A percentile compares a stretch with the other conserved stretches of the same genome.
phyloP scores from a whole-genome alignment of 176 grass and related monocot genomes.

The Rhynchospora pubera region DNA sequence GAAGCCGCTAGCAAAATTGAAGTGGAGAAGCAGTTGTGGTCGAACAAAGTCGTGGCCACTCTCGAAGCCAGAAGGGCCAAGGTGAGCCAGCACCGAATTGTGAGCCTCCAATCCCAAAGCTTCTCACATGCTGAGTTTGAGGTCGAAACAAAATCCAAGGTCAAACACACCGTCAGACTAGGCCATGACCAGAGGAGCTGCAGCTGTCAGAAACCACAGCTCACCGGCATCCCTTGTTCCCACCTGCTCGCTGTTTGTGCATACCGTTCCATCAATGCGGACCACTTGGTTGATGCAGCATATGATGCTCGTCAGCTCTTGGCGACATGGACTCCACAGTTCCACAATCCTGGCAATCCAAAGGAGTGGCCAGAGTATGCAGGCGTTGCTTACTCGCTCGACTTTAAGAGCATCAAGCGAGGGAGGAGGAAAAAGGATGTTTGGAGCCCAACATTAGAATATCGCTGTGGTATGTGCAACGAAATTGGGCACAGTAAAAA shows the following conservation, averaged over 20 bases:
- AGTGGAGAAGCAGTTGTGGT: background rate
- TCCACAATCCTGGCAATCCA: background rate
- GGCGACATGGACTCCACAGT: background rate
- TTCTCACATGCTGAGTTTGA: background rate
- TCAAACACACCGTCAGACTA: background rate
- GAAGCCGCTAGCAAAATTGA: conserved; percentile 5
- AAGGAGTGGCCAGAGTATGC: conserved; percentile 3
- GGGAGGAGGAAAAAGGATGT: conserved; percentile 6
- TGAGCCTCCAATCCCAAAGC: background rate
- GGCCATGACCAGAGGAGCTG: conserved; percentile 6
- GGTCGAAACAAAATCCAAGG: conserved; percentile 1
- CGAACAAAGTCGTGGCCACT: background rate
- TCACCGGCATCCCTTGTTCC: conserved; percentile 13
- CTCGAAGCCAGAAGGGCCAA: background rate
- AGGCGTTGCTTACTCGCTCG: background rate
- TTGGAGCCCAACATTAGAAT: background rate
- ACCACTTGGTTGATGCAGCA: background rate
- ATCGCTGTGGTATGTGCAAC: background rate
- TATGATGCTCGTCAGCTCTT: background rate
- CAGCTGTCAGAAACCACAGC: conserved; percentile 3
- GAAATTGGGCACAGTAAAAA: background rate
- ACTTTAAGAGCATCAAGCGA: background rate
- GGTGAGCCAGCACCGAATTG: background rate
- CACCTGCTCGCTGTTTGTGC: background rate
- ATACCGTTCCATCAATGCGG: background rate